These are phyloP conservation scores for Barnettozyma siamensis DNA, from an alignment of 805 yeast genomes.

Conservation along the genomic window DNA sequence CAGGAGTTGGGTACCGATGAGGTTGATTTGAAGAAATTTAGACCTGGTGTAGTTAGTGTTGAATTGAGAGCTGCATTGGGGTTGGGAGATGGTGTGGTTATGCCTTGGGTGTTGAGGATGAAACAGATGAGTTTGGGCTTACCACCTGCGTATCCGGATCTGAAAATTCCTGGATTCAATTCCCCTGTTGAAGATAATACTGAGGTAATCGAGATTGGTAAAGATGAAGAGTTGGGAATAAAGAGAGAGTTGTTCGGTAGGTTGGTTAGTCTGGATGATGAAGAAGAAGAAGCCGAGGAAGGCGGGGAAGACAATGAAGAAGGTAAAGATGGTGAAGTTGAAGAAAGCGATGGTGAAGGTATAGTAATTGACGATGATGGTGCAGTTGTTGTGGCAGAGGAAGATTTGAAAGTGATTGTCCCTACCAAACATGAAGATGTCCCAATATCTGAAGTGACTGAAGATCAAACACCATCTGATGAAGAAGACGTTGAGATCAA, in stretches of 20 bases:
- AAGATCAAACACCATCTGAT: slow-evolving; percentile 18
- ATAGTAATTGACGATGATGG: slow-evolving; percentile 13
- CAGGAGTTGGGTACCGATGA: slow-evolving; percentile 44
- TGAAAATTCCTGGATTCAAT: slow-evolving; percentile 51
- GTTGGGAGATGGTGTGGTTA: slow-evolving; percentile 42
- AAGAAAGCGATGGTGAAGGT: slow-evolving; percentile 13
- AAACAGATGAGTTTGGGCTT: slow-evolving; percentile 50
- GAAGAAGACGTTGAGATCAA: slow-evolving; percentile 22
- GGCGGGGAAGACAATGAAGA: slow-evolving; percentile 9
- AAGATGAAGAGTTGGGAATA: slow-evolving; percentile 14
- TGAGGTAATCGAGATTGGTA: slow-evolving; percentile 22
- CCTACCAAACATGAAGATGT: not conserved
- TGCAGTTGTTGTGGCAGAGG: slow-evolving; percentile 10
- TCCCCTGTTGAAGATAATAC: slow-evolving; percentile 36
- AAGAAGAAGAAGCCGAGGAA: slow-evolving; percentile 15
- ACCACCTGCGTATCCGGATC: slow-evolving; percentile 74
- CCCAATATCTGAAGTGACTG: not conserved
- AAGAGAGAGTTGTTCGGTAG: slow-evolving; percentile 26
- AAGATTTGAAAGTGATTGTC: slow-evolving; percentile 4
- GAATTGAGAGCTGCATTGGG: slow-evolving; percentile 67
- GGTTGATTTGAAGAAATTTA: slow-evolving; percentile 33
- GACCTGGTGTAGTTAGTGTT: slow-evolving; percentile 66
- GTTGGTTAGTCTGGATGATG: slow-evolving; percentile 21
- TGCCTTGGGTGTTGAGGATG: slow-evolving; percentile 77
- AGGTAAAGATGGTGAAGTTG: slow-evolving; percentile 18